Evolutionary conservation across 371 early-diverging fungal species (phyloP), one percentile per base, ranked within the genome.

Genomic region (Thermomucor indicae-seudaticae): DNA sequence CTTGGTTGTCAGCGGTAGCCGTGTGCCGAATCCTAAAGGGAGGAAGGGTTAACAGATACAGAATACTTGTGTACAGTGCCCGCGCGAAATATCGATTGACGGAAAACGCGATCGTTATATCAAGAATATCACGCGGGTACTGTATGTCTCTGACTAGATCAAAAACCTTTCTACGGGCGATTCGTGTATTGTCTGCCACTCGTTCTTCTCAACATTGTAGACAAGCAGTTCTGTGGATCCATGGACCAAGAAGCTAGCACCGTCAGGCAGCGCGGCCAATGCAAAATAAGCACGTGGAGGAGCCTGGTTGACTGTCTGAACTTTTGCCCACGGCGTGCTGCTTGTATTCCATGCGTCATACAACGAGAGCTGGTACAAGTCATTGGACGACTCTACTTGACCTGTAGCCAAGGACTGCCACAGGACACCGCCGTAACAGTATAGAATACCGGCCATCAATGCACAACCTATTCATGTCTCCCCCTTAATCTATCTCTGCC

Each of bases 1-100:
- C 64, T 35, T 64, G 61, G 20, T 54, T 55, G 53, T 64, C 64
- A 17, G 64, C 43, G 22, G 58, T 56, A 7, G 60, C 63, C 4
- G 64, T 57, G 51, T 70, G 62, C 30, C 63, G 58, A 20, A 66
- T 59, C 30, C 64, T 66, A 51, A 24, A 47, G 23, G n/a, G n/a
- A n/a, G n/a, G n/a, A n/a, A 31, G 6, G 28, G 3, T 41, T 16
- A 24, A 43, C 7, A 31, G 47, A 29, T 42, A 29, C 29, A 24
- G 24, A 22, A 23, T 49, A 30, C 14, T 19, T 37, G 14, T 43
- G 49, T 34, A 48, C 35, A 25, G 45, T 41, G 45, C 39, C 0
- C 43, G 32, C 23, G 23, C 49, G 14, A 5, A 3, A 4, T 16
- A 37, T 5, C 19, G 37, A 19, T 5, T 5, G 4, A 31, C n/a